A percentile compares a stretch with the other conserved stretches of the same genome.
phyloP scores from a whole-genome alignment of 805 yeast genomes.

The Spathaspora arborariae region DNA sequence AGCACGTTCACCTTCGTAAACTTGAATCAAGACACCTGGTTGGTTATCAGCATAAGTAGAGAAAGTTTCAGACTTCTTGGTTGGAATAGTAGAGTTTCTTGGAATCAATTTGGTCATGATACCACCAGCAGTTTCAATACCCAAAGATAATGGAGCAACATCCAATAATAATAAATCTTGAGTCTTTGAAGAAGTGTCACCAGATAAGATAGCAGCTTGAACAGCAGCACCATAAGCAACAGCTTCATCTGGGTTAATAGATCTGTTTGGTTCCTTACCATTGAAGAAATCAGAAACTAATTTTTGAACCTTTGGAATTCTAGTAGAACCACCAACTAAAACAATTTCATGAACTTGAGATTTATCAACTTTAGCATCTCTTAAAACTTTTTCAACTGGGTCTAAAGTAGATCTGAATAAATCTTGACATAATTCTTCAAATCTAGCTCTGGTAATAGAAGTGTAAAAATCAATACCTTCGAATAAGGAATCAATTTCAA shows the following conservation, averaged over 20 bases:
- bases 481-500: conserved; percentile 90
- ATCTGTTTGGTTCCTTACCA: conserved; percentile 95
- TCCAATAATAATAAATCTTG: conserved; percentile 92
- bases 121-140: conserved; percentile 99
- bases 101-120: conserved; percentile 97
- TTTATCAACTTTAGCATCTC: conserved; percentile 88
- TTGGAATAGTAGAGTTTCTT: conserved; percentile 97
- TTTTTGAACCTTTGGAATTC: conserved; percentile 96
- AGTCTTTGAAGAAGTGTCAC: conserved; percentile 94
- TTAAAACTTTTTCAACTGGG: conserved; percentile 93
- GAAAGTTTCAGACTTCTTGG: conserved; percentile 95
- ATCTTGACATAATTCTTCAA: conserved; percentile 93
- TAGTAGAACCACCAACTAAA: conserved; percentile 96
- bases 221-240: conserved; percentile 99
- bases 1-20: conserved; percentile 97
- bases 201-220: conserved; percentile 94
- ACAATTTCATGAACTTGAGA: conserved; percentile 88
- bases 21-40: conserved; percentile 98
- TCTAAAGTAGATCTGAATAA: conserved; percentile 90
- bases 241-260: conserved; percentile 98
- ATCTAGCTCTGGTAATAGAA: conserved; percentile 94
- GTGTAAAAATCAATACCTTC: conserved; percentile 98
- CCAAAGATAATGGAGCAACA: conserved; percentile 95
- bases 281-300: conserved; percentile 94
- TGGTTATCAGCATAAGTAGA: conserved; percentile 97